Evolutionary conservation across 495 filamentous ascomycete species (phyloP), one percentile per base, ranked within the genome.

Genomic region (Penicillium mononematosum): DNA sequence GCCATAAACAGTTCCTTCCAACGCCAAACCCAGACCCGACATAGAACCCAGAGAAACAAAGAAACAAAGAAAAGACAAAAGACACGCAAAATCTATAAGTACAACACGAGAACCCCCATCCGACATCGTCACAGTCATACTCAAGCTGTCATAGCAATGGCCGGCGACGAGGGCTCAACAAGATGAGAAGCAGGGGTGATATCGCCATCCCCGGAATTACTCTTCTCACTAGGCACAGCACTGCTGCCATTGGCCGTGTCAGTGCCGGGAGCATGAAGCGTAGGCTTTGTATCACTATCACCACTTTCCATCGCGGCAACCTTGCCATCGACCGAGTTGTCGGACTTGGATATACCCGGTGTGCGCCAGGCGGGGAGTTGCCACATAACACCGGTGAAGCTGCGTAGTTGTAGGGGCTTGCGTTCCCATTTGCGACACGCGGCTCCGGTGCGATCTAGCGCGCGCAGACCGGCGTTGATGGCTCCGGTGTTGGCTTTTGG

Each of bases 401-500:
- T 94, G 79, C 96, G 94, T 54, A 98, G 72, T 48, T 82, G 84
- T 60, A 98, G 85, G 24, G 85, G 83, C 50, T 89, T 89, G 69
- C 85, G 89, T 62, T 84, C 76, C 94, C 94, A 98, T 66, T 87
- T 92, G 55, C 95, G 88, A 67, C 93, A 97, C 2, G 93, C 90
- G 57, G 92, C 87, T 45, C 92, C 90, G 1, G 85, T 87, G 39
- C 93, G 87, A 70, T 98, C 94, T 43, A 98, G 85, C 5, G 94
- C 95, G 48, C 94, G 89, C 32, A 98, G 85, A 52, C 90, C 89
- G 48, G 95, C 94, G 67, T 98, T 98, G 78, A 98, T 98, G 54
- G 93, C 93, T 55, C 94, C 94, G 64, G 94, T 90, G 73, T 98
- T 98, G 43, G 94, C 93, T 75, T 98, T 98, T 49, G 94, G 94